Evolutionary conservation across 179 eudicot species (phyloP).

Genomic region (Spinacia oleracea): DNA sequence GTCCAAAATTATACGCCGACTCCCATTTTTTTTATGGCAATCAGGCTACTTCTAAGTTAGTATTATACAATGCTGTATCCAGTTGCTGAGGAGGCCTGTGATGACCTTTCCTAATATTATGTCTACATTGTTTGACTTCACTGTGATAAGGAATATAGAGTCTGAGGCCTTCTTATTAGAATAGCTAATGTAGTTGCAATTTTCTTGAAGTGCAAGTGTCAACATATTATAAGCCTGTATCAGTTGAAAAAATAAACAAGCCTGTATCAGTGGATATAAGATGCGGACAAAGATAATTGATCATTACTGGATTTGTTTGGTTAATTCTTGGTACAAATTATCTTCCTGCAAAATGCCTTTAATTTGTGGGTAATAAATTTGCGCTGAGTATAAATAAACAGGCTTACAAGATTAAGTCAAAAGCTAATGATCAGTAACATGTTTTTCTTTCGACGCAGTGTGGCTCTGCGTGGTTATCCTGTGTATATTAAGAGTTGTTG

Average conservation of each 20-base stretch:
- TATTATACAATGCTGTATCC: no score
- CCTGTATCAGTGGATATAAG: background rate
- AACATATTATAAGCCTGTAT: no score
- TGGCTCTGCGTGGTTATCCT: slow-evolving; percentile 48
- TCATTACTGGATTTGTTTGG: no score
- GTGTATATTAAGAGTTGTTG: background rate
- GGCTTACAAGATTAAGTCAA: no score
- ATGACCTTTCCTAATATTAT: background rate
- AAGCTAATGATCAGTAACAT: background rate
- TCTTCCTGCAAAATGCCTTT: background rate
- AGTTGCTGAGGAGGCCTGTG: background rate
- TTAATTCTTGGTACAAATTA: background rate
- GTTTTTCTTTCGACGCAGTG: slow-evolving; percentile 37
- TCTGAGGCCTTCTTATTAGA: slow-evolving; percentile 6
- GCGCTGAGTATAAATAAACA: no score
- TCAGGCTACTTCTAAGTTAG: no score
- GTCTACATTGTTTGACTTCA: slow-evolving; percentile 8
- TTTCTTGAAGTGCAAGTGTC: background rate
- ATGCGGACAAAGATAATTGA: no score
- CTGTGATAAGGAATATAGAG: background rate
- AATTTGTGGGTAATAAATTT: background rate
- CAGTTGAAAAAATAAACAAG: no score
- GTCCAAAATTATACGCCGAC: background rate
- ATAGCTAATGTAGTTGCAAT: background rate
- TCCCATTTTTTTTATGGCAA: no score